phyloP scores from a whole-genome alignment of 176 grass and related monocot genomes.

The Dendrocalamus sinicus region DNA sequence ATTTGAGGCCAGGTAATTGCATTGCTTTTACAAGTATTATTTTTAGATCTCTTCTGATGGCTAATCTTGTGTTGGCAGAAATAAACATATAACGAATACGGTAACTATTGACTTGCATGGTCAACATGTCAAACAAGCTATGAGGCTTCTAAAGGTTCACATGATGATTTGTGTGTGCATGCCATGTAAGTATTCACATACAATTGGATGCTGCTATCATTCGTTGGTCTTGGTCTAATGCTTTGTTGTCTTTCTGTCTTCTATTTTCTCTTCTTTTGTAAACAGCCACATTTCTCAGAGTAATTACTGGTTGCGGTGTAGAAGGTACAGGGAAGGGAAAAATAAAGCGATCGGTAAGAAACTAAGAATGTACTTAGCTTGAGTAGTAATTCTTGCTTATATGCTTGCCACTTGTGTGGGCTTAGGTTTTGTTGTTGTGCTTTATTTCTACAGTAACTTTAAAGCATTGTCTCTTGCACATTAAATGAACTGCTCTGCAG shows the following conservation, averaged over 20 bases:
- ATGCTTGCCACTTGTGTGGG: constrained; percentile 3
- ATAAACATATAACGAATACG: constrained; percentile 82
- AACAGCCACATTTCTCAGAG: constrained; percentile 78
- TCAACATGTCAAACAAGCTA: constrained; percentile 89
- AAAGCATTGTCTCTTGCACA: background rate
- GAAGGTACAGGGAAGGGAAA: constrained; percentile 88
- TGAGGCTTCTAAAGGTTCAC: constrained; percentile 82
- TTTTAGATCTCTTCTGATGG: constrained; percentile 27
- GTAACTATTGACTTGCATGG: constrained; percentile 95
- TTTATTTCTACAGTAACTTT: constrained; percentile 15
- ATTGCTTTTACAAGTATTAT: background rate
- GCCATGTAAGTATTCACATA: constrained; percentile 68
- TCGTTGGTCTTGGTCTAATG: constrained; percentile 38
- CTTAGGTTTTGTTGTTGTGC: background rate
- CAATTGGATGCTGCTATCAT: background rate
- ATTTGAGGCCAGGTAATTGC: constrained; percentile 76
- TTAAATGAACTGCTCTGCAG: background rate
- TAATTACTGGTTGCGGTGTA: constrained; percentile 86
- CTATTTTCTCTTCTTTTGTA: constrained; percentile 1
- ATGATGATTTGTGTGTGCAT: constrained; percentile 73
- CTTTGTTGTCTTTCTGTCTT: background rate
- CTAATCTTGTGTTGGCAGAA: constrained; percentile 59
- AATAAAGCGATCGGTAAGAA: constrained; percentile 75
- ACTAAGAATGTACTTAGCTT: constrained; percentile 44
- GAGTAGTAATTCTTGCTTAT: background rate